Base-by-base conservation (phyloP, 768 basidiomycete species). In the Antrodiella citrinella region DNA sequence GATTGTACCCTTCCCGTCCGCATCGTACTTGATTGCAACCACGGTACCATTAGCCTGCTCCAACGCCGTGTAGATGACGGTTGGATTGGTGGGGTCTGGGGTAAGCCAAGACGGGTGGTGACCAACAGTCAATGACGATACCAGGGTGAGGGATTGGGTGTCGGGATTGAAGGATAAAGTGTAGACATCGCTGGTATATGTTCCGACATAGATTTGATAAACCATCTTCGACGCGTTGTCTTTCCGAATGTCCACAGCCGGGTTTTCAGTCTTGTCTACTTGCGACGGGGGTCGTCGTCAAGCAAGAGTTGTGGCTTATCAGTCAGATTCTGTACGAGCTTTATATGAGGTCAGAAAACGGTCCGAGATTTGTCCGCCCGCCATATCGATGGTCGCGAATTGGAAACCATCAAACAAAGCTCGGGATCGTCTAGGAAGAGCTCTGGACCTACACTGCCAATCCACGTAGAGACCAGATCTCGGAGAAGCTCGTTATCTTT, bases 81-180 rank as follows among this genome's bases (percentile, higher is more conserved):
- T 75, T 41, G 66, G 69, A 53, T 84, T 76, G 0, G 60, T 64
- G 0, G 82, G 80, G 59, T 84, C 76, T 4, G 69, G 66, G 10
- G 81, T 75, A 53, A 93, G 72, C 90, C 90, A 92, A 4, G 87
- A 88, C 0, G 89, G 85, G 57, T 80, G 78, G 55, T 73, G 65
- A 22, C 85, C 84, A 26, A 81, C 77, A 7, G 63, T 60, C 46
- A 78, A 58, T 13, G 71, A 54, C 3, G 78, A 74, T 11, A 67
- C 57, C 25, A 77, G 61, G 10, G 67, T 67, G 50, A 90, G 65
- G 20, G 71, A 72, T 4, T 67, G 59, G 0, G 66, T 60, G 1
- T 65, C 59, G 7, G 80, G 70, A 58, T 87, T 77, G 58, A 92
- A 91, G 18, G 65, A 60, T 48, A 90, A 69, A 1, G 84, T 81